Evolutionary conservation across 2,329 filamentous ascomycete genomes (phyloP), one percentile per base, ranked within the genome.

Genomic region (Neopestalotiopsis clavispora): DNA sequence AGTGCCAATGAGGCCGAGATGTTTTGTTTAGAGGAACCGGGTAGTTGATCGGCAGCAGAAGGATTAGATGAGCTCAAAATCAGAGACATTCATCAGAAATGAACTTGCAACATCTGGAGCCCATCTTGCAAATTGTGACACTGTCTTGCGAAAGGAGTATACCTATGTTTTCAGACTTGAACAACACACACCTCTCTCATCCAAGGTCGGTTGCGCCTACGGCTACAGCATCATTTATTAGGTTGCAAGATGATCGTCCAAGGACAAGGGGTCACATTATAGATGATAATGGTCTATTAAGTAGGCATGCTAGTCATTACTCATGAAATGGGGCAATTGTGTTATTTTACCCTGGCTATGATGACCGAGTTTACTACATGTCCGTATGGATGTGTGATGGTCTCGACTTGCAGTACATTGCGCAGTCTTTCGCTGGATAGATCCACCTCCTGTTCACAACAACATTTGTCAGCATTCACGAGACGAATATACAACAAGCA

Each of bases 291-390:
- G 34, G 34, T 38, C 34, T 38, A 38, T 38, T 7, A 38, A 38
- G 10, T 38, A 38, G 6, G 34, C 34, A 28, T 28, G 23, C 23
- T 28, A 28, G 34, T 38, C 34, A 38, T 38, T 38, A 38, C n/a
- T 20, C 45, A 9, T 20, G 14, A 52, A 17, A 52, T 17, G n/a
- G 45, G 9, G 10, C 6, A 20, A 12, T 17, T 6, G 7, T 52
- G 14, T 52, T 52, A 52, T 49, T 66, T 66, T 12, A 70, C 65
- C 32, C 65, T 58, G 1, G 74, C 79, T 34, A 86, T 76, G 61
- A 86, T 78, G 1, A 85, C 80, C 6, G 83, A 85, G 70, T 87
- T 87, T 3, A 87, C 83, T 2, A 87, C 81, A 62, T 82, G 76
- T 1, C 80, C 82, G 73, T 83, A 84, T 1, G 85, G 85, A 73